These are phyloP conservation scores for Mucor saturninus DNA, from an alignment of 371 early-diverging fungal species.

Conservation along the genomic window DNA sequence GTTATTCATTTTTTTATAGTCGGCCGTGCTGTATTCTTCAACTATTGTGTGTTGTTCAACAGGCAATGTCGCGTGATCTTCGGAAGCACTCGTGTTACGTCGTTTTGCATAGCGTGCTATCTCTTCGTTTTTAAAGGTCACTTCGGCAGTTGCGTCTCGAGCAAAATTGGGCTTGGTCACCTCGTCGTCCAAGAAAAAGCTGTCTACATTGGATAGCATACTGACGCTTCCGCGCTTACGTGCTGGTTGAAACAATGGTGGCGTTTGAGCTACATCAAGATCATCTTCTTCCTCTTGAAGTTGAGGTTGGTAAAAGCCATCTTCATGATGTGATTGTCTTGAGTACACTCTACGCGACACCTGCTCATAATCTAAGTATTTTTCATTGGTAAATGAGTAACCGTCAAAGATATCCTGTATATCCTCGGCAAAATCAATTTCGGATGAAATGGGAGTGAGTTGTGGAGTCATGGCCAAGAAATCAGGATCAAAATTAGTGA, in stretches of 20 bases:
- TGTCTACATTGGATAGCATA: conserved; percentile 48
- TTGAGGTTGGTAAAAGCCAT: conserved; percentile 20
- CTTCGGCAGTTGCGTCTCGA: background rate
- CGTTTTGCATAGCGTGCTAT: conserved; percentile 38
- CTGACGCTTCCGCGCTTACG: conserved; percentile 53
- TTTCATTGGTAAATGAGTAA: conserved; percentile 54
- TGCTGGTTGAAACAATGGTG: conserved; percentile 22
- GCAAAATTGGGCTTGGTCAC: conserved; percentile 5
- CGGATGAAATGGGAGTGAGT: conserved; percentile 45
- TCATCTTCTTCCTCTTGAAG: background rate
- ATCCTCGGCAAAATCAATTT: conserved; percentile 48
- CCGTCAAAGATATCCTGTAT: conserved; percentile 64
- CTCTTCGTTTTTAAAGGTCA: conserved; percentile 28
- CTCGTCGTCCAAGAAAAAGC: conserved; percentile 31
- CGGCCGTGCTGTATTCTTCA: background rate
- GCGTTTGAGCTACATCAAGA: background rate
- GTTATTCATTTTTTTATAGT: background rate
- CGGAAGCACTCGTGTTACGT: conserved; percentile 39
- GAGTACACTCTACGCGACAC: background rate
- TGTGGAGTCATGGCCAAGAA: conserved; percentile 58
- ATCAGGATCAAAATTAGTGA: conserved; percentile 67
- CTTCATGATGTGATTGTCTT: conserved; percentile 11
- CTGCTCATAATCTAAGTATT: conserved; percentile 26
- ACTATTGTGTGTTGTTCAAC: conserved; percentile 5
- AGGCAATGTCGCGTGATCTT: conserved; percentile 14